These are phyloP conservation scores for Haplosporangium gracile DNA, from an alignment of 192 early-diverging fungal species.

Conservation along the genomic window DNA sequence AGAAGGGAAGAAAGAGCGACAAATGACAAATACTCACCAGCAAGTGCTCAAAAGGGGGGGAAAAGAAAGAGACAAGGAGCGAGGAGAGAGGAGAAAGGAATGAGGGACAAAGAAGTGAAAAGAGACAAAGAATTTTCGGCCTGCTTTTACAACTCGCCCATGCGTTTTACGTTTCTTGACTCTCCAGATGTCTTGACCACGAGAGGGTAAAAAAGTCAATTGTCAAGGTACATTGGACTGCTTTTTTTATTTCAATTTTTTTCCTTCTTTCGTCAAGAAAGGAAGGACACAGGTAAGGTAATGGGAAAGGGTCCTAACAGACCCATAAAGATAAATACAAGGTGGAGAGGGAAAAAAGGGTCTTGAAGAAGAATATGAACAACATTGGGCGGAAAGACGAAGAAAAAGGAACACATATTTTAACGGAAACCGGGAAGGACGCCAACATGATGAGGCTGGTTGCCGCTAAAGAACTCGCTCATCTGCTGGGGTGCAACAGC, in stretches of 20 bases:
- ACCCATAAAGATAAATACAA: neutral
- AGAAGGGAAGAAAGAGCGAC: neutral
- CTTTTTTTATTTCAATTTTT: slow-evolving; percentile 12
- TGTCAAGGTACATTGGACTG: neutral
- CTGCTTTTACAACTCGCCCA: no score
- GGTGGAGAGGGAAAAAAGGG: neutral
- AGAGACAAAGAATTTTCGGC: neutral
- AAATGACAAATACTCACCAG: neutral
- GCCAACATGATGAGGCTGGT: neutral
- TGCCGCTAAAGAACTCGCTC: slow-evolving; percentile 42
- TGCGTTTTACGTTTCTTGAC: no score
- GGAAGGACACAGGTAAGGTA: neutral
- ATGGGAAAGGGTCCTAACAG: neutral
- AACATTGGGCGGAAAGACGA: no score
- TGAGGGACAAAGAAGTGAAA: neutral
- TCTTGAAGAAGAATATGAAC: no score
- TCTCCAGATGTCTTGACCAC: no score
- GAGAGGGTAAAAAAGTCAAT: no score
- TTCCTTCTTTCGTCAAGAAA: neutral
- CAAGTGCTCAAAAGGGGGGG: neutral
- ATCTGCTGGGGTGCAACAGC: slow-evolving; percentile 26
- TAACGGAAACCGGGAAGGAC: slow-evolving; percentile 23
- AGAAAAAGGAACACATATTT: neutral
- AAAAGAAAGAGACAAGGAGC: neutral
- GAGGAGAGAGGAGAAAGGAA: neutral